phyloP scores from a whole-genome alignment of 352 stramenopile genomes.

The Phytophthora podocarpi region DNA sequence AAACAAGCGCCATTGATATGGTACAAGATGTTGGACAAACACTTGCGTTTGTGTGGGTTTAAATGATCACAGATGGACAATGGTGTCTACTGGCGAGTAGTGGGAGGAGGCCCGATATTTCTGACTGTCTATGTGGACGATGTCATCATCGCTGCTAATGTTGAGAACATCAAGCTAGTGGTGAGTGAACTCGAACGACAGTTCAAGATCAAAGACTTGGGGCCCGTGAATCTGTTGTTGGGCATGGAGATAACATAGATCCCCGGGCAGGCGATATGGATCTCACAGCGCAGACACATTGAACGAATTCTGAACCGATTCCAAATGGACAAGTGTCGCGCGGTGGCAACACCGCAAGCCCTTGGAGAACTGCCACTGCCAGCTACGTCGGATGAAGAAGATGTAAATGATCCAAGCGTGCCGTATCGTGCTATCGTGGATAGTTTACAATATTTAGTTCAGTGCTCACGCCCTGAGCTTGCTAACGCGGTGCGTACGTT shows the following conservation, averaged over 20 bases:
- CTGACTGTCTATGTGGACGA: conserved; percentile 7
- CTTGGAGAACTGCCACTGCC: conserved; percentile 1
- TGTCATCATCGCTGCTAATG: conserved; percentile 7
- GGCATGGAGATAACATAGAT: neutral
- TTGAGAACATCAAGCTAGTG: neutral
- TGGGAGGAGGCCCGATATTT: neutral
- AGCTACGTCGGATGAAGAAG: conserved; percentile 1
- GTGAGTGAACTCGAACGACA: neutral
- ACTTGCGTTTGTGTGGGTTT: neutral
- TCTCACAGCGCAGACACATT: conserved; percentile 1
- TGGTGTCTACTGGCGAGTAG: neutral
- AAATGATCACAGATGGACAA: neutral
- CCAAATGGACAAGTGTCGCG: conserved; percentile 5
- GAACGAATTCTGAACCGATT: neutral
- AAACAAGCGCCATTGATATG: conserved; percentile 9
- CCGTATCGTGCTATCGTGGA: conserved; percentile 8
- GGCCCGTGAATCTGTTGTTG: neutral
- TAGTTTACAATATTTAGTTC: conserved; percentile 9
- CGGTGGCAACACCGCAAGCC: neutral
- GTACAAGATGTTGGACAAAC: neutral
- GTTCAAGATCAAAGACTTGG: conserved; percentile 15
- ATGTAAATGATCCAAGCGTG: conserved; percentile 3
- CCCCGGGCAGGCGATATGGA: neutral
- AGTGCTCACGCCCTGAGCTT: conserved; percentile 10
- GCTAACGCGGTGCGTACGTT: conserved; percentile 4